phyloP scores from a whole-genome alignment of 495 filamentous ascomycete genomes.

The Neurospora sublineolata region DNA sequence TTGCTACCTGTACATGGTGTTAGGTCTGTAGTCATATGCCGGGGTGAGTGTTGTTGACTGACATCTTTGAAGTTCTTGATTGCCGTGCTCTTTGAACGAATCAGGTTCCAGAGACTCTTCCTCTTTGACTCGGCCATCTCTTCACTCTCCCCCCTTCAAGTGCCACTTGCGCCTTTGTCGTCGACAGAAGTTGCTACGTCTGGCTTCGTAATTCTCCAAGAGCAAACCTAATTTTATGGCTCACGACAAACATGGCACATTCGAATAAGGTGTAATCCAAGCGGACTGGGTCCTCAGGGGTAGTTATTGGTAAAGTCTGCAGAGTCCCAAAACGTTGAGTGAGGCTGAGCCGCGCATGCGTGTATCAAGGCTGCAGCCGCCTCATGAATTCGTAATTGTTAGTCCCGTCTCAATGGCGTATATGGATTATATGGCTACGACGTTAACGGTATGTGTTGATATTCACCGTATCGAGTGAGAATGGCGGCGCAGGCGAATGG shows the following conservation, averaged over 20 bases:
- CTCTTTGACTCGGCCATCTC: slow-evolving; percentile 5
- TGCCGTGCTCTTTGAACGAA: slow-evolving; percentile 11
- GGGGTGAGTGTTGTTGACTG: not conserved
- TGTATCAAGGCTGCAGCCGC: not conserved
- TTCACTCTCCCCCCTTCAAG: not conserved
- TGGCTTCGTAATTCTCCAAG: not conserved
- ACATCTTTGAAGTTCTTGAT: slow-evolving; percentile 5
- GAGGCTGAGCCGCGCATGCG: not conserved
- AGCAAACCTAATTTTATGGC: not conserved
- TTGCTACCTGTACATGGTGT: slow-evolving; percentile 3
- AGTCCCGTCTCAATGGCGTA: not conserved
- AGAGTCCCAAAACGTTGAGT: not conserved
- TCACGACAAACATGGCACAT: not conserved
- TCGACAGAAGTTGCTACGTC: not conserved
- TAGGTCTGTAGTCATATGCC: not conserved
- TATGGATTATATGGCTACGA: not conserved
- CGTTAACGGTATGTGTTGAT: not conserved
- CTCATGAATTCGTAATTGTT: not conserved
- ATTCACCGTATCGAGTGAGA: not conserved
- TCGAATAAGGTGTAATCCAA: not conserved
- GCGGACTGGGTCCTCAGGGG: not conserved
- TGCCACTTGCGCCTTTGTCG: not conserved
- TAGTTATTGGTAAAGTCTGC: not conserved
- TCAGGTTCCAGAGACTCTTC: slow-evolving; percentile 11
- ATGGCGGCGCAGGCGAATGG: not conserved